Evolutionary conservation across 2,329 filamentous ascomycete genomes (phyloP), one percentile per base, ranked within the genome.

Genomic region (Atkinsonella hypoxylon): DNA sequence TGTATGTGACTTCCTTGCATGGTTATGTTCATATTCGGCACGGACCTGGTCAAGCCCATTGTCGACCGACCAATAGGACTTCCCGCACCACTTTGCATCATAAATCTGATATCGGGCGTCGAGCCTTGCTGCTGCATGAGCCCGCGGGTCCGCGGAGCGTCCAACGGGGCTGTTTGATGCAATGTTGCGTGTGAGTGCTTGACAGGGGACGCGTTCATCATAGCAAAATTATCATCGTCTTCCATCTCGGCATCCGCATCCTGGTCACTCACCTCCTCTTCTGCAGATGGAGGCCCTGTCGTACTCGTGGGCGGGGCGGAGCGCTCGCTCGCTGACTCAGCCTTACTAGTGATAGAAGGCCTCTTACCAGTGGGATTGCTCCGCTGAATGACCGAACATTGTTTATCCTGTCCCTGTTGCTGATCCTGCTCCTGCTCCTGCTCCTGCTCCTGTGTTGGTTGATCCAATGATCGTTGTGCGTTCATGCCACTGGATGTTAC

Each of bases 211-310:
- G 69, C 61, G 47, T 66, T 68, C 60, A 78, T 73, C 49, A 77
- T 73, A 8, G 74, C 69, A 53, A 76, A 79, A 49, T 69, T 72
- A 44, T 78, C 76, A 48, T 77, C 76, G 38, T 81, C 78, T 44
- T 81, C 78, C 78, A 81, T 81, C 51, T 75, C 73, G 9, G 68
- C 67, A 50, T 70, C 68, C 4, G 65, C 68, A 55, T 70, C 68
- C 49, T 67, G 67, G 44, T 70, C 51, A 15, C 43, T 50, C 13
- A 38, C 17, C 17, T 52, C 51, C n/a, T 74, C 73, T 20, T 73
- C 72, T 11, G 70, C 63, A 6, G 65, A 72, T 10, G 65, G 64
- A 8, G 70, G 66, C 3, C 63, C 64, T 6, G 67, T 66, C 10
- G 65, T 65, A 9, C 63, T 62, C 5, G 58, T 56, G 8, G 61